Base-by-base conservation (phyloP, 169 alveolate genomes). In the Haemoproteus tartakovskyi region DNA sequence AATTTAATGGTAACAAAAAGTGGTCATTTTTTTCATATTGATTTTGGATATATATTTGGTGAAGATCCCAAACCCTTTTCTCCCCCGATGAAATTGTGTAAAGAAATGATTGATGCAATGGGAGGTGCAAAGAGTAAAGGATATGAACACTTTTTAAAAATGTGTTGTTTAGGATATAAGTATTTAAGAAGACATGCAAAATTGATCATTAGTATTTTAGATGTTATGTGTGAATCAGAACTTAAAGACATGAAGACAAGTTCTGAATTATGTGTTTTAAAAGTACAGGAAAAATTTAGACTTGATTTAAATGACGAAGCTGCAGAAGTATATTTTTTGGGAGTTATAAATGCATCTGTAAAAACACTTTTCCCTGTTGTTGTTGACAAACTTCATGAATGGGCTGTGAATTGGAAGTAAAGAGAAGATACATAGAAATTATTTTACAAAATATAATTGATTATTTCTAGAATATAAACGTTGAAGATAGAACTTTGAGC, bases 21-120 rank as follows among this genome's bases (percentile, higher is more conserved):
- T 78, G 97, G 99, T 1, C 92, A 94, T 37, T 87, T 98, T 82
- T 93, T 96, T 80, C 99, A 98, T 85, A 96, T 97, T n/a, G 99
- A 98, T 87, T 98, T 96, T 90, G 99, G 99, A 16, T 98, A 91
- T 85, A 95, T 97, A 29, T 87, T 98, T 64, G 99, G 99, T 0
- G 92, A 88, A 24, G 94, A 88, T 45, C 93, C 94, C 3, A 85
- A 62, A 57, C 88, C 87, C 0, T 61, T 85, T 14, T 61, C 62
- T 12, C 89, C 87, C 14, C 90, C 88, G 27, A 85, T 87, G 78
- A 87, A 79, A 59, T 50, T 85, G 24, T 87, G 88, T 37, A 48
- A 60, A 62, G 92, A 87, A 62, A 59, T 60, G 60, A 54, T 78
- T 48, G 87, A 62, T 11, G 79, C 86, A 3, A 90, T 96, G 96